These are phyloP conservation scores for Galeopsis tetrahit DNA, from an alignment of 257 asterid species.

Conservation along the genomic window DNA sequence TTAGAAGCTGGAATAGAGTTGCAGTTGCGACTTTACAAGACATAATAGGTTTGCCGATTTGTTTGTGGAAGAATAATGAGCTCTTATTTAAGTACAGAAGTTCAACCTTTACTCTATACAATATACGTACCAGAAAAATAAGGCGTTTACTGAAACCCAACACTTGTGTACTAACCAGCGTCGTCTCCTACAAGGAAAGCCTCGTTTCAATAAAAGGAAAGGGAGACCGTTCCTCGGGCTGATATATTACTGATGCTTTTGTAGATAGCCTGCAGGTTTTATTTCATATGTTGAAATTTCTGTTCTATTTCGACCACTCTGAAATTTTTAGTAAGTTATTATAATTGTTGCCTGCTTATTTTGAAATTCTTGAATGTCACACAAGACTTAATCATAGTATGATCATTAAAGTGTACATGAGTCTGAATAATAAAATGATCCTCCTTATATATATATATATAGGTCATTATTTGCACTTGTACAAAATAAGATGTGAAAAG, in stretches of 20 bases:
- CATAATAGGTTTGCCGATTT: conserved; percentile 40
- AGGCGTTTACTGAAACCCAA: conserved; percentile 19
- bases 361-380: too few species aligned
- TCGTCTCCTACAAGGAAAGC: conserved; percentile 44
- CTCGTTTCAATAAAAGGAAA: conserved; percentile 40
- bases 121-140: conserved; percentile 20
- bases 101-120: conserved; percentile 28
- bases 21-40: conserved; percentile 38
- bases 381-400: too few species aligned
- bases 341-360: too few species aligned
- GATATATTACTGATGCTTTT: conserved; percentile 1
- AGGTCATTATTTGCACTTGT: too few species aligned
- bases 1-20: conserved; percentile 40
- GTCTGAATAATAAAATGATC: too few species aligned
- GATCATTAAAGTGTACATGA: too few species aligned
- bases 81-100: conserved; percentile 33
- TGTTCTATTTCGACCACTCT: too few species aligned
- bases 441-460: too few species aligned
- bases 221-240: conserved; percentile 23
- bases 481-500: too few species aligned
- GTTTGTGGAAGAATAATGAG: conserved; percentile 45
- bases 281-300: too few species aligned
- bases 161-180: conserved; percentile 27
- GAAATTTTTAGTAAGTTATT: too few species aligned
- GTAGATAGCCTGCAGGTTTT: too few species aligned